phyloP scores from a whole-genome alignment of 1,284 basidiomycete genomes.

The Tetrapyrgos nigripes region DNA sequence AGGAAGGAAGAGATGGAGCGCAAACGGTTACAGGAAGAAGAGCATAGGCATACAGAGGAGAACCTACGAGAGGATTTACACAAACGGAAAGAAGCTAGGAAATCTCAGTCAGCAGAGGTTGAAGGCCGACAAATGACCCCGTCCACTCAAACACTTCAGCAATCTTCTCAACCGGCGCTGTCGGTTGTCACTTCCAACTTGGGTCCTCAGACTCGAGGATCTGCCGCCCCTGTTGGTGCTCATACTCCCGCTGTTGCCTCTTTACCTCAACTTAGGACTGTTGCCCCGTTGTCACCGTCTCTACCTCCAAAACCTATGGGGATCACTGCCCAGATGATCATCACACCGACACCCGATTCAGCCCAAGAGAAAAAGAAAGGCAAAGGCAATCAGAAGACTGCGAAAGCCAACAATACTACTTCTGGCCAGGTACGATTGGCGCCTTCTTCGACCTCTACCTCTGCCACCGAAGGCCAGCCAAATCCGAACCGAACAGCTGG shows the following conservation, averaged over 20 bases:
- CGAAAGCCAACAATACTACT: neutral
- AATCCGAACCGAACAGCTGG: too few relatives aligned
- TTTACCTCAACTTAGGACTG: neutral
- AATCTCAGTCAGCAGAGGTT: neutral
- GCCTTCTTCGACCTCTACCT: neutral
- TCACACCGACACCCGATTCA: neutral
- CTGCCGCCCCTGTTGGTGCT: neutral
- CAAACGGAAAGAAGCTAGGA: neutral
- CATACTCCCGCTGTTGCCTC: neutral
- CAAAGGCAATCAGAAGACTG: neutral
- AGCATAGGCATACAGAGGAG: neutral
- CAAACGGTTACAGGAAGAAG: neutral
- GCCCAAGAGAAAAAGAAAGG: neutral
- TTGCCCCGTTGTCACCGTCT: neutral
- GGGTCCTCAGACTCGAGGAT: neutral
- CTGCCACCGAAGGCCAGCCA: too few relatives aligned
- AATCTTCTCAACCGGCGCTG: too few relatives aligned
- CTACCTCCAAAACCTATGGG: neutral
- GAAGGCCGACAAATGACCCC: neutral
- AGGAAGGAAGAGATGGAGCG: neutral
- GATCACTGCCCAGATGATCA: neutral
- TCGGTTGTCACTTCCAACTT: too few relatives aligned
- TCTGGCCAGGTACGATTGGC: neutral
- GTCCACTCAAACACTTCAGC: neutral
- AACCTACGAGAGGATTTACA: neutral